Conservation (phyloP, 78 protist species). For the Dictyostelium firmibasis region DNA sequence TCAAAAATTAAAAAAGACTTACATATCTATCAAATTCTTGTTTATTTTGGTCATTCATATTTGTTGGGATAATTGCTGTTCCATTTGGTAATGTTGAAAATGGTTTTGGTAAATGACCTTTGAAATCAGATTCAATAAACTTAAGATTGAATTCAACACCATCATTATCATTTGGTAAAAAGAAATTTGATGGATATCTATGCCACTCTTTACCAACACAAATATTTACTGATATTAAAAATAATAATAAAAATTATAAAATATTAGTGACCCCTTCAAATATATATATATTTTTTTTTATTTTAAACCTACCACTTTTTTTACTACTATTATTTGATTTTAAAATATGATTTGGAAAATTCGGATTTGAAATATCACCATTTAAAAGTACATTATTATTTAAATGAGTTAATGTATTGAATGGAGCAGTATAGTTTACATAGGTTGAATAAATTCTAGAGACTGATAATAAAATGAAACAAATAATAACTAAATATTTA, state of each 20-base stretch:
- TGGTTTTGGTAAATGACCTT: constrained; percentile 76
- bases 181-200: constrained; percentile 91
- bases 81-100: constrained; percentile 17
- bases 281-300: too few relatives aligned
- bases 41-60: constrained; percentile 64
- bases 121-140: constrained; percentile 43
- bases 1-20: neutral
- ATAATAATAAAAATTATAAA: neutral
- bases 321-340: neutral
- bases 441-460: constrained; percentile 56
- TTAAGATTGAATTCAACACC: neutral
- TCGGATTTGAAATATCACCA: neutral
- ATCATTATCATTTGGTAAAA: constrained; percentile 80
- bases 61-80: constrained; percentile 26
- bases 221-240: constrained; percentile 16
- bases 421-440: constrained; percentile 80
- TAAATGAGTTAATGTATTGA: constrained; percentile 13
- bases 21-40: constrained; percentile 66
- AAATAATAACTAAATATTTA: neutral
- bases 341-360: neutral
- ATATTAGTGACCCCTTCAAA: too few relatives aligned
- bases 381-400: neutral
- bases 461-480: constrained; percentile 40
- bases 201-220: constrained; percentile 97
- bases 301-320: neutral